Evolutionary conservation across 1,284 basidiomycete species (phyloP), one percentile per base, ranked within the genome.

Genomic region (Sporisorium sorghi): DNA sequence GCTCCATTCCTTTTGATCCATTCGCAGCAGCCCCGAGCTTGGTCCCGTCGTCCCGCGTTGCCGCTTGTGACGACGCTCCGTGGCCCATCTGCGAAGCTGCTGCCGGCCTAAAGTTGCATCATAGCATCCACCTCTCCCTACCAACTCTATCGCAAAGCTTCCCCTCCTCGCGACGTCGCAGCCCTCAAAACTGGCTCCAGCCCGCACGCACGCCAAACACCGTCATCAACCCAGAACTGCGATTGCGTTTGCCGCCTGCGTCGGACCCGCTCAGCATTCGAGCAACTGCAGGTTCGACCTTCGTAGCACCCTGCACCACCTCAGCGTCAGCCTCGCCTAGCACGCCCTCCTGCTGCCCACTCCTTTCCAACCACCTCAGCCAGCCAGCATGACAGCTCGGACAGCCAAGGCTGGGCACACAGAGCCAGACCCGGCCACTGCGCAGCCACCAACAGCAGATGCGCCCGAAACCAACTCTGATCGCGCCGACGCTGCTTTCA

Each of bases 321-420:
- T 14, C 43, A 9, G 21, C 50, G 51, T n/a, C 17, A 24, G 26
- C 19, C 14, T 21, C 42, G 21, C 9, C n/a, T 26, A 32, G 23
- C 10, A 46, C 32, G 19, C 26, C 19, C 11, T 35, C 9, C 39
- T 17, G 14, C 51, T 17, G 19, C 28, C 17, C 33, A n/a, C 51
- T 23, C 19, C 24, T 4, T n/a, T 24, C 15, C 35, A 23, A 15
- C 21, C 49, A n/a, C 14, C 39, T 12, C 12, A 44, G 30, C 40
- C 19, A 32, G 26, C 15, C 61, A 65, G 5, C 46, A 71, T 64
- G 68, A 55, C 58, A n/a, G 58, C 58, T 28, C 65, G 58, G 21
- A 54, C 43, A n/a, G 60, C 23, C 51, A 61, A 50, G 35, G 19
- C 57, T 24, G 61, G 48, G 23, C 35, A 53, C 9, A n/a, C 44